A percentile compares a stretch with the other conserved stretches of the same genome.
phyloP scores from a whole-genome alignment of 208 protist species.

The Crithidia bombi region DNA sequence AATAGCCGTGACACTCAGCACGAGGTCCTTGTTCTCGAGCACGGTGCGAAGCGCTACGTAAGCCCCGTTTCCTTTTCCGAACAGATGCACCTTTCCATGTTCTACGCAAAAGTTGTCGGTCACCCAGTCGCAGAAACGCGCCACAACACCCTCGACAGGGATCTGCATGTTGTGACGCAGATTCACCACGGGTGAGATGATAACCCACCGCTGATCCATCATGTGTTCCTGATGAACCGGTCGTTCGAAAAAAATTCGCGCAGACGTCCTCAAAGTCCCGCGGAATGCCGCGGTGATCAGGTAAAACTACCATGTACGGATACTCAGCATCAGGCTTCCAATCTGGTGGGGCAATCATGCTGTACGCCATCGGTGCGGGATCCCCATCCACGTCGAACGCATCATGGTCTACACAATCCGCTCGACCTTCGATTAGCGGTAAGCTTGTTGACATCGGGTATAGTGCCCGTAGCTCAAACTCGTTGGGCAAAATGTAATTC shows the following conservation, averaged over 20 bases:
- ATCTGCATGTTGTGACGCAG: conserved; percentile 80
- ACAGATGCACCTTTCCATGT: conserved; percentile 78
- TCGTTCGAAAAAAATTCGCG: conserved; percentile 86
- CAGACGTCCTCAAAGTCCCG: conserved; percentile 90
- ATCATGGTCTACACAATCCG: conserved; percentile 80
- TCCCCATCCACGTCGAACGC: conserved; percentile 73
- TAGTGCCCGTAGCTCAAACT: conserved; percentile 80
- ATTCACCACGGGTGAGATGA: conserved; percentile 81
- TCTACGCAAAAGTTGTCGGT: conserved; percentile 76
- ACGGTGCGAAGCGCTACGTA: conserved; percentile 81
- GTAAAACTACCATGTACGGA: conserved; percentile 84
- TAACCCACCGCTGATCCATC: conserved; percentile 74
- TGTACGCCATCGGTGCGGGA: conserved; percentile 73
- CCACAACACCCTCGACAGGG: conserved; percentile 80
- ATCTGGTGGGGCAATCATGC: conserved; percentile 71
- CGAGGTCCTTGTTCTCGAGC: conserved; percentile 77
- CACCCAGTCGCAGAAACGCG: conserved; percentile 89
- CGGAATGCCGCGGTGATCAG: conserved; percentile 74
- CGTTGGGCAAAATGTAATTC: conserved; percentile 73
- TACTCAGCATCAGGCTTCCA: conserved; percentile 65
- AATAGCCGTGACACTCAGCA: conserved; percentile 78
- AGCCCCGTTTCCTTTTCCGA: conserved; percentile 85
- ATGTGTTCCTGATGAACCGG: conserved; percentile 71
- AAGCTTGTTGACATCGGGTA: conserved; percentile 82
- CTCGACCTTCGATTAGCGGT: conserved; percentile 67